Conservation (phyloP, 805 yeast species). For the Lipomyces kockii region DNA sequence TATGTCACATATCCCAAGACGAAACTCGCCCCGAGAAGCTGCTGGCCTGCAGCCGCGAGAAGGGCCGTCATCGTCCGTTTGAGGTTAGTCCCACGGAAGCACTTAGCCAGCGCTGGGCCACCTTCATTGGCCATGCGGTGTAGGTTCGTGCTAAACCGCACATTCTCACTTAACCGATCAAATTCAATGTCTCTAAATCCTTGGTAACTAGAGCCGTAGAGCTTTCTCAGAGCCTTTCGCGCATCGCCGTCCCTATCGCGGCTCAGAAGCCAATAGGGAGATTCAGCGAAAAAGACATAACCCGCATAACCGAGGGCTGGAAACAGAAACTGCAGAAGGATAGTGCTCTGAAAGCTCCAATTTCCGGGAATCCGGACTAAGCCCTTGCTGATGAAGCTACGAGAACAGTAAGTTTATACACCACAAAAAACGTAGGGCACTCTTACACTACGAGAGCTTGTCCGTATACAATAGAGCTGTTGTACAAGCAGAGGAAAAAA, state of each 20-base stretch:
- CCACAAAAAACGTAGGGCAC: constrained; percentile 39
- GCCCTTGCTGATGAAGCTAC: too few relatives aligned
- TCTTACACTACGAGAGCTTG: not conserved
- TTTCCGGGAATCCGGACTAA: too few relatives aligned
- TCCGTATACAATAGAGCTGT: not conserved
- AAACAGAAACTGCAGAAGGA: too few relatives aligned
- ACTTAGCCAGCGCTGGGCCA: not conserved
- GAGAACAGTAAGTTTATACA: too few relatives aligned
- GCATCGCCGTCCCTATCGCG: constrained; percentile 71
- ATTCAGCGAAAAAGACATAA: constrained; percentile 67
- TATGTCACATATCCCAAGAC: not conserved
- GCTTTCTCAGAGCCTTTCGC: not conserved
- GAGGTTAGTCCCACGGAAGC: not conserved
- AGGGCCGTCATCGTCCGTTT: not conserved
- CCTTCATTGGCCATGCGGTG: not conserved
- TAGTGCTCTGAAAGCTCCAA: too few relatives aligned
- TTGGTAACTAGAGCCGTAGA: not conserved
- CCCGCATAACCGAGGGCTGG: too few relatives aligned
- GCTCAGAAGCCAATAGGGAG: constrained; percentile 81
- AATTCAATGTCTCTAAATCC: not conserved
- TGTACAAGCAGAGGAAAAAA: not conserved
- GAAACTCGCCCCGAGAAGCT: not conserved
- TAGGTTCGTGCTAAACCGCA: not conserved
- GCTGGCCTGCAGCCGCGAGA: not conserved
- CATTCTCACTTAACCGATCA: not conserved